phyloP scores from a whole-genome alignment of 345 rosid genomes.

The Linum lewisii region DNA sequence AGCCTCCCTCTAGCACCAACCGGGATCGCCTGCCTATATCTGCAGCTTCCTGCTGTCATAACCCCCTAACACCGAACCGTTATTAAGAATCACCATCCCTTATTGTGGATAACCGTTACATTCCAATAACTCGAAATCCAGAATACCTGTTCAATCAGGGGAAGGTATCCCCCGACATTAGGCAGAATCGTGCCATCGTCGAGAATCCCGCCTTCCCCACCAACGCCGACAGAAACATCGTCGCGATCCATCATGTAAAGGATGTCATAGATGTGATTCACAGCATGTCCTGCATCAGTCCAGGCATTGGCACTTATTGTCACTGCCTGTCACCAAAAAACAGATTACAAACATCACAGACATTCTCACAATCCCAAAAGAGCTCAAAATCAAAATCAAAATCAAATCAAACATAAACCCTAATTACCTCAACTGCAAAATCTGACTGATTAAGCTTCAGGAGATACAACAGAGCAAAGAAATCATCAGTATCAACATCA shows the following conservation, averaged over 20 bases:
- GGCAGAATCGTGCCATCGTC: conserved; percentile 56
- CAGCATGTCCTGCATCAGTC: conserved; percentile 84
- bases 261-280: conserved; percentile 78
- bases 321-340: conserved; percentile 43
- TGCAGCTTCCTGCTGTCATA: conserved; percentile 60
- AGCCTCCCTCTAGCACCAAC: conserved; percentile 60
- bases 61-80: conserved; percentile 35
- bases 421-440: conserved; percentile 58
- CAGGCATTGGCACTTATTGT: conserved; percentile 68
- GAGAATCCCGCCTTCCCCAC: conserved; percentile 83
- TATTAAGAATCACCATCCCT: too few relatives aligned
- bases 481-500: conserved; percentile 82
- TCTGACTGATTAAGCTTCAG: conserved; percentile 76
- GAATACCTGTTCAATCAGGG: conserved; percentile 89
- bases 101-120: too few relatives aligned
- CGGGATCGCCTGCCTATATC: conserved; percentile 85
- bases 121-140: too few relatives aligned
- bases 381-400: not conserved
- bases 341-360: not conserved
- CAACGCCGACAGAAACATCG: conserved; percentile 70
- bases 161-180: conserved; percentile 87
- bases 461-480: conserved; percentile 72
- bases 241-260: conserved; percentile 92
- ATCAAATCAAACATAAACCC: not conserved
- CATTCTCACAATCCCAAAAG: too few relatives aligned